Base-by-base conservation (phyloP, 495 filamentous ascomycete species). In the Cercophora samala region DNA sequence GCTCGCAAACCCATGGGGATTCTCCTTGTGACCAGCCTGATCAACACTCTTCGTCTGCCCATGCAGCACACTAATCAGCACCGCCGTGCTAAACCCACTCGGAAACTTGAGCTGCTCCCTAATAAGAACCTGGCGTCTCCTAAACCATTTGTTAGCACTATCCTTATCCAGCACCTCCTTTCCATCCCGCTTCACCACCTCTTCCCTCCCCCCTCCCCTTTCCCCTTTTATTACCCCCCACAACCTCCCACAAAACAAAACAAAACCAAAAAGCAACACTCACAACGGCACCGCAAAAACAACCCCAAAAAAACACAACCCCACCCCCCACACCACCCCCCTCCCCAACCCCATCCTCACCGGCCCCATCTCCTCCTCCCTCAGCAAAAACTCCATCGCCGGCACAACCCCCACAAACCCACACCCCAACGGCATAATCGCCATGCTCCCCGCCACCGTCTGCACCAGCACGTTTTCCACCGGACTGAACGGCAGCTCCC, bases 391-490 rank as follows among this genome's bases (percentile, higher is more conserved):
- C 69, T 97, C 90, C 82, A 99, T 81, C 2, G 96, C 96, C 17
- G 96, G 96, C 46, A 82, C 74, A 23, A 86, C 92, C 4, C 92
- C 95, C 9, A 99, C 94, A 74, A 98, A 97, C 1, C 95, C 95
- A 71, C 95, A 97, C 0, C 93, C 93, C 23, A 99, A 77, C 5
- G 96, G 96, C 95, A 98, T 98, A 4, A 94, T 97, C 0, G 95
- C 96, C 75, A 97, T 93, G 23, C 91, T 89, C 11, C 94, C 93
- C 0, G 96, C 95, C 53, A 99, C 94, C 4, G 93, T 97, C 80
- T 98, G 96, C 5, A 99, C 93, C 29, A 99, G 84, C 8, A 99
- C 96, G 76, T 99, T 99, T 78, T 99, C 96, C 26, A 97, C 91
- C 0, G 94, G 93, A 5, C 90, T 91, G 72, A 98, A 98, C 2